phyloP scores from a whole-genome alignment of 208 protist species.

The Crithidia sp. region DNA sequence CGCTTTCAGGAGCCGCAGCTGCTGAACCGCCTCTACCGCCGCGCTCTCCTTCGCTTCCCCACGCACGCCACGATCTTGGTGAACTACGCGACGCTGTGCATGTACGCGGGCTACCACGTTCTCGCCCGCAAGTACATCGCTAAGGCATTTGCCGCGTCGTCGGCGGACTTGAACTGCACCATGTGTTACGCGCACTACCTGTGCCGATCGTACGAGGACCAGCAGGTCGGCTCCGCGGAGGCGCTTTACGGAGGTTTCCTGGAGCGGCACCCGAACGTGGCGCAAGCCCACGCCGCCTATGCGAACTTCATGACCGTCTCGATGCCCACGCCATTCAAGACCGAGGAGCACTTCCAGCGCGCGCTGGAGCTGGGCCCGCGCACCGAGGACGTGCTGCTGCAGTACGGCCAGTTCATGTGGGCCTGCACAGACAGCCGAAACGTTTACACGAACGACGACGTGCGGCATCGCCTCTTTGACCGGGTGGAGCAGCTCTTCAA shows the following conservation, averaged over 20 bases:
- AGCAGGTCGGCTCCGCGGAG: constrained; percentile 48
- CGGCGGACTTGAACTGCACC: constrained; percentile 58
- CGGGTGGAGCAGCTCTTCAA: constrained; percentile 61
- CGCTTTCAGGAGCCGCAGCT: constrained; percentile 57
- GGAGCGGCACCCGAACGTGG: constrained; percentile 36
- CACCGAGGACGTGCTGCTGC: constrained; percentile 48
- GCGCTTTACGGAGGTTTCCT: constrained; percentile 56
- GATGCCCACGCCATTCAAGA: constrained; percentile 66
- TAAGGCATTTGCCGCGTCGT: constrained; percentile 54
- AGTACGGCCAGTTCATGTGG: constrained; percentile 75
- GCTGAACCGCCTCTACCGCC: constrained; percentile 73
- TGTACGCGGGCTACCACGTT: constrained; percentile 45
- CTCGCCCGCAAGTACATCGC: constrained; percentile 80
- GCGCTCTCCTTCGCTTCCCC: constrained; percentile 62
- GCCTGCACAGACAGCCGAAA: constrained; percentile 46
- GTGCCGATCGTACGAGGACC: constrained; percentile 43
- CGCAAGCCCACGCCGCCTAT: constrained; percentile 54
- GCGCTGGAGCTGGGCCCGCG: constrained; percentile 54
- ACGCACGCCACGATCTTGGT: constrained; percentile 60
- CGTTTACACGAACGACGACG: constrained; percentile 36
- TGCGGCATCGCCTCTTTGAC: constrained; percentile 48
- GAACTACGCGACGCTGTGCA: constrained; percentile 85
- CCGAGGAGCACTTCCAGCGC: constrained; percentile 60
- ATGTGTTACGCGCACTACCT: constrained; percentile 83
- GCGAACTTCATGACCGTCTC: constrained; percentile 68